Base-by-base conservation (phyloP, 345 rosid species). In the Citrus cavaleriei region DNA sequence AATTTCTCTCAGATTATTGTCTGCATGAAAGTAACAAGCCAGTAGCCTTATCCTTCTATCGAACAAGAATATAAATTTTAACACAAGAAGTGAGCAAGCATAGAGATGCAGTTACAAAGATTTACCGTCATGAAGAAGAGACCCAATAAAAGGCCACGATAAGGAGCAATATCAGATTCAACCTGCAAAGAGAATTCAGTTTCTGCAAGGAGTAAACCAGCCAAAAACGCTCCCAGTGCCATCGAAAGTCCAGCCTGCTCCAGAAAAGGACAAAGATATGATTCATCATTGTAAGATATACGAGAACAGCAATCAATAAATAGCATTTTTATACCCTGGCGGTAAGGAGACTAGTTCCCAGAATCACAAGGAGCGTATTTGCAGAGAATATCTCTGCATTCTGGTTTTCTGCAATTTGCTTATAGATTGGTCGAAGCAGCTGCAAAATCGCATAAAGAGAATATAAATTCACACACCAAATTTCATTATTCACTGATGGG, bases 41-140 rank as follows among this genome's bases (percentile, higher is more conserved):
- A 9, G 61, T 57, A 27, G 49, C 65, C 72, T 70, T 69, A 6
- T 74, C 66, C 28, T 13, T 10, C 27, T 62, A 28, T 21, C 30
- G 69, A 42, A 66, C 51, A 66, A 66, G 9, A 66, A 34, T 66
- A 55, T 37, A 76, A 10, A 55, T 57, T 70, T 60, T 35, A 71
- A 74, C 14, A 46, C 6, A 68, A 7, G 18, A 6, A 67, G 58
- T 38, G 55, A 58, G 63, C 42, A 70, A 62, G 34, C 67, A 77
- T 4, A 63, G 54, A 73, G 58, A 68, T 65, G 68, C 12, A 37
- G 46, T 57, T 64, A 22, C 73, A 72, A 76, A 60, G 76, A 78
- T 83, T 68, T 89, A 96, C 99, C 89, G 99, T 96, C 99, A 96
- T 96, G 89, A 96, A 96, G 91, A 96, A 96, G 82, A 96, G 99